These are phyloP conservation scores for Dactylellina sp. DNA, from an alignment of 2,329 filamentous ascomycete genomes.

Conservation along the genomic window DNA sequence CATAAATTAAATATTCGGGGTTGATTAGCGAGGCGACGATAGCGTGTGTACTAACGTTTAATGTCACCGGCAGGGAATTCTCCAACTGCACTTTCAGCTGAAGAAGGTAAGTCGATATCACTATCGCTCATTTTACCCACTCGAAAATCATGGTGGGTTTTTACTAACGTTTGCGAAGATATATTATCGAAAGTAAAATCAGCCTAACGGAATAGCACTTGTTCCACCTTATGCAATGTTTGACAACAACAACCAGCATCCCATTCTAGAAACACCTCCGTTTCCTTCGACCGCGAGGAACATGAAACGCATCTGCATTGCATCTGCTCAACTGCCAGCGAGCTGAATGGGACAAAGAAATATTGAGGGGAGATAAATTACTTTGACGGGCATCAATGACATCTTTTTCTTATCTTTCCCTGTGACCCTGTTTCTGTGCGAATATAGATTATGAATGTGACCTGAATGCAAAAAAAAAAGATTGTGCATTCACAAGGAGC, in stretches of 20 bases:
- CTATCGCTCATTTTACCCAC: slow-evolving; percentile 10
- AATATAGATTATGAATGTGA: not conserved
- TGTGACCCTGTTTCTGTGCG: not conserved
- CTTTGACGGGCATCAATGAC: no score
- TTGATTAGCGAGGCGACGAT: slow-evolving; percentile 62
- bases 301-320: slow-evolving; percentile 24
- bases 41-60: slow-evolving; percentile 61
- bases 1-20: slow-evolving; percentile 16
- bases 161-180: slow-evolving; percentile 61
- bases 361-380: not conserved
- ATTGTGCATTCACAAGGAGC: no score
- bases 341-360: not conserved
- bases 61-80: slow-evolving; percentile 72
- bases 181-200: slow-evolving; percentile 64
- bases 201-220: not conserved
- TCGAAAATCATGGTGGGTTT: slow-evolving; percentile 3
- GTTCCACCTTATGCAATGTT: slow-evolving; percentile 22
- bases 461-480: not conserved
- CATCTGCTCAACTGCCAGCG: not conserved
- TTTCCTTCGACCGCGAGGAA: slow-evolving; percentile 19
- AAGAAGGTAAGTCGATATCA: slow-evolving; percentile 78
- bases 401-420: not conserved
- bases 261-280: slow-evolving; percentile 36
- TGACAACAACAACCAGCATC: slow-evolving; percentile 10
- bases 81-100: slow-evolving; percentile 98